phyloP scores from a whole-genome alignment of 805 yeast genomes.

The Brettanomyces bruxellensis region DNA sequence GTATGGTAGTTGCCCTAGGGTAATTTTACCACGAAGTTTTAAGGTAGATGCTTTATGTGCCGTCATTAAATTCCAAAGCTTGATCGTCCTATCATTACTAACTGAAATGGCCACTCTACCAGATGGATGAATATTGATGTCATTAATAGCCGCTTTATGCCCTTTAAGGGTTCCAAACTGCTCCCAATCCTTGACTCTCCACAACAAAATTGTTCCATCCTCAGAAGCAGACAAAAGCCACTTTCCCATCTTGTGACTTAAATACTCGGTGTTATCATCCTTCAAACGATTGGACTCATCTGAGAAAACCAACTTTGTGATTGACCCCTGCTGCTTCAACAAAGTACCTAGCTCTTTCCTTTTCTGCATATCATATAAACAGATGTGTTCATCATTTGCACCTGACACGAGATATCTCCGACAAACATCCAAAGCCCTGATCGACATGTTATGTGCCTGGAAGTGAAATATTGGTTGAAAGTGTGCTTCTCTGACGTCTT shows the following conservation, averaged over 20 bases:
- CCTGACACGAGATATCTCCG: constrained; percentile 87
- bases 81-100: constrained; percentile 72
- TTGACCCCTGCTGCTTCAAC: constrained; percentile 79
- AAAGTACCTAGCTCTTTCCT: constrained; percentile 90
- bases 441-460: constrained; percentile 86
- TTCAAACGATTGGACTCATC: constrained; percentile 27
- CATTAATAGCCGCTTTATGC: constrained; percentile 76
- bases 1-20: constrained; percentile 41
- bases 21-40: constrained; percentile 62
- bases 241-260: constrained; percentile 45
- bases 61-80: constrained; percentile 96
- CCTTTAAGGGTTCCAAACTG: constrained; percentile 81
- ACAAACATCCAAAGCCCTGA: constrained; percentile 75
- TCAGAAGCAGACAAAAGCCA: constrained; percentile 91
- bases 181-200: constrained; percentile 99
- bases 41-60: constrained; percentile 84
- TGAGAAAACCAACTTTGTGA: constrained; percentile 69
- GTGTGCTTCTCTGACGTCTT: constrained; percentile 38
- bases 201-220: constrained; percentile 80
- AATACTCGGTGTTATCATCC: constrained; percentile 8
- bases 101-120: constrained; percentile 88
- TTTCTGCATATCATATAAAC: constrained; percentile 88
- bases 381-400: constrained; percentile 89
- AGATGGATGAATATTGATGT: constrained; percentile 80
- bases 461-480: constrained; percentile 95